These are phyloP conservation scores for Colletotrichum gigasporum DNA, from an alignment of 2,329 filamentous ascomycete species.

Conservation along the genomic window DNA sequence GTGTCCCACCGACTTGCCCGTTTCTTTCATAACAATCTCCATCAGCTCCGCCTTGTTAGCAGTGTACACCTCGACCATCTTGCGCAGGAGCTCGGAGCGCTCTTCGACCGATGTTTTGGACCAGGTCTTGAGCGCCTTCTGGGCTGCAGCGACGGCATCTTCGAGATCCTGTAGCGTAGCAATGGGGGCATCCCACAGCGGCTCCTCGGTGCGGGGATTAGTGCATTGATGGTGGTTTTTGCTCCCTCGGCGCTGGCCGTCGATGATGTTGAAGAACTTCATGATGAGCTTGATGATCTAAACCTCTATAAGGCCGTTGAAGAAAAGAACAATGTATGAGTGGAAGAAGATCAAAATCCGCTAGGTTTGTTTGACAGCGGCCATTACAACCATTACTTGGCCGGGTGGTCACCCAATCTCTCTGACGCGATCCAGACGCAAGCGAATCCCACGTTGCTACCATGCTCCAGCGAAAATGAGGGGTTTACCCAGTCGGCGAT, in stretches of 20 bases:
- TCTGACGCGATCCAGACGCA: not conserved
- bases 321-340: not conserved
- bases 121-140: conserved; percentile 57
- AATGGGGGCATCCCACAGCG: conserved; percentile 52
- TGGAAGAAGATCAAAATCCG: no score
- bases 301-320: not conserved
- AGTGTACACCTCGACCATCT: conserved; percentile 50
- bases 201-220: conserved; percentile 43
- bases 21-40: conserved; percentile 56
- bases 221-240: conserved; percentile 25
- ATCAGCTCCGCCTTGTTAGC: conserved; percentile 52
- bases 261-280: conserved; percentile 22
- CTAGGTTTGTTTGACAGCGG: no score
- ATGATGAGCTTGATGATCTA: not conserved
- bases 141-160: conserved; percentile 54
- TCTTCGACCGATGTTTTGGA: conserved; percentile 52
- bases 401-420: not conserved
- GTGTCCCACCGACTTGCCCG: conserved; percentile 57
- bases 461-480: conserved; percentile 16
- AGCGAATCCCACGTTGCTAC: conserved; percentile 1
- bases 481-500: conserved; percentile 2
- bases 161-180: conserved; percentile 53
- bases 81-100: conserved; percentile 49
- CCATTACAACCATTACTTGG: not conserved
- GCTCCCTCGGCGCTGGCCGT: conserved; percentile 18